phyloP scores from a whole-genome alignment of 306 rosid genomes.

The Malus orientalis region DNA sequence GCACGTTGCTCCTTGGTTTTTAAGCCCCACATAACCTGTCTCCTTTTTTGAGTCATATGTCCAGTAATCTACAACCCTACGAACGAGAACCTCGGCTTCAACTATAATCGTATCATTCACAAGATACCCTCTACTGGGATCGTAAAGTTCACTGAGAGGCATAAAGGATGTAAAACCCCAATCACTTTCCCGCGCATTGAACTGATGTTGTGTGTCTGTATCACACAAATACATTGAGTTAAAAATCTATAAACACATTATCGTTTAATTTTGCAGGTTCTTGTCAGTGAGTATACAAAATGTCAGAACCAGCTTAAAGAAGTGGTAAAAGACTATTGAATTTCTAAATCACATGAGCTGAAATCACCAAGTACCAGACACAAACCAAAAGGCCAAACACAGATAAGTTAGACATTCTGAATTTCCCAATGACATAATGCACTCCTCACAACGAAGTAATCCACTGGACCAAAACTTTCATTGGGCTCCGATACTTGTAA shows the following conservation, averaged over 20 bases:
- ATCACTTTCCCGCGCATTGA: constrained; percentile 87
- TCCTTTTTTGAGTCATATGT: constrained; percentile 82
- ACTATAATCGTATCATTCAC: constrained; percentile 58
- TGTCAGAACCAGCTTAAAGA: not conserved
- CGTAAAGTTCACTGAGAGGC: constrained; percentile 81
- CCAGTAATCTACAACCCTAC: constrained; percentile 83
- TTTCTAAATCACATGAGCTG: not conserved
- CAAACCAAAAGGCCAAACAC: not conserved
- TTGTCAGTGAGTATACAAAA: not conserved
- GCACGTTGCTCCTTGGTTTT: constrained; percentile 93
- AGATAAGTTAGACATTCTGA: not conserved
- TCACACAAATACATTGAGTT: not conserved
- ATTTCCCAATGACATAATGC: not conserved
- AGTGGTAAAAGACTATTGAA: not conserved
- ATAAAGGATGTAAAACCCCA: constrained; percentile 95
- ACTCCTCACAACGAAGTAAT: not conserved
- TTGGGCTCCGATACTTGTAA: not conserved
- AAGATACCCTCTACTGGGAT: constrained; percentile 75
- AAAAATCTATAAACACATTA: not conserved
- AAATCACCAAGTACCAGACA: not conserved
- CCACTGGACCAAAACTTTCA: not conserved
- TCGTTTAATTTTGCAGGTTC: not conserved
- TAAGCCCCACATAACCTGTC: constrained; percentile 87
- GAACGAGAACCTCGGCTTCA: constrained; percentile 86
- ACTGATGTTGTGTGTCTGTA: constrained; percentile 90